Conservation (phyloP, 208 protist species). For the Leishmania aethiopica region DNA sequence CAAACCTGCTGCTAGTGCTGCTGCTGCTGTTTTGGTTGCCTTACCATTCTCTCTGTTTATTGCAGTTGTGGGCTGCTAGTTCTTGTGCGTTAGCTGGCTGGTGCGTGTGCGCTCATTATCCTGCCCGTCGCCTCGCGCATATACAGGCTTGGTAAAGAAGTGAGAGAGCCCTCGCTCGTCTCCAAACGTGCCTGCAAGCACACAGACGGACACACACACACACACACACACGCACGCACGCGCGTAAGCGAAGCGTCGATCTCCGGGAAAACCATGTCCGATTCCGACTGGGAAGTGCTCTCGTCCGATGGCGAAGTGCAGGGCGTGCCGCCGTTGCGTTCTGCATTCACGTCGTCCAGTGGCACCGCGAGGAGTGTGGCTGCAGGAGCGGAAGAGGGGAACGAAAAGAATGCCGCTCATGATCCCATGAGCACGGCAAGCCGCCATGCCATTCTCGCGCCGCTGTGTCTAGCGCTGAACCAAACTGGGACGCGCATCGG, state of each 20-base stretch:
- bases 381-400: not conserved
- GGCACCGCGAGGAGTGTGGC: not conserved
- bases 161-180: not conserved
- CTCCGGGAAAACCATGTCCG: constrained; percentile 16
- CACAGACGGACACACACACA: not conserved
- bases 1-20: not conserved
- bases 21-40: not conserved
- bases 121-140: not conserved
- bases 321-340: not conserved
- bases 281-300: constrained; percentile 35
- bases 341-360: not conserved
- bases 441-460: constrained; percentile 16
- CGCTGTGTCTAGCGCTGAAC: constrained; percentile 64
- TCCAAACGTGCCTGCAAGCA: not conserved
- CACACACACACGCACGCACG: not conserved
- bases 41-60: constrained; percentile 2
- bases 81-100: not conserved
- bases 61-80: not conserved
- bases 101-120: not conserved
- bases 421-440: not conserved
- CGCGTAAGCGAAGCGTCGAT: not conserved
- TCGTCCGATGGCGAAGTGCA: constrained; percentile 15
- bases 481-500: constrained; percentile 66
- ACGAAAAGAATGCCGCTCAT: not conserved
- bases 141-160: not conserved